Base-by-base conservation (phyloP, 371 early-diverging fungal species). In the Rhizopus delemar region DNA sequence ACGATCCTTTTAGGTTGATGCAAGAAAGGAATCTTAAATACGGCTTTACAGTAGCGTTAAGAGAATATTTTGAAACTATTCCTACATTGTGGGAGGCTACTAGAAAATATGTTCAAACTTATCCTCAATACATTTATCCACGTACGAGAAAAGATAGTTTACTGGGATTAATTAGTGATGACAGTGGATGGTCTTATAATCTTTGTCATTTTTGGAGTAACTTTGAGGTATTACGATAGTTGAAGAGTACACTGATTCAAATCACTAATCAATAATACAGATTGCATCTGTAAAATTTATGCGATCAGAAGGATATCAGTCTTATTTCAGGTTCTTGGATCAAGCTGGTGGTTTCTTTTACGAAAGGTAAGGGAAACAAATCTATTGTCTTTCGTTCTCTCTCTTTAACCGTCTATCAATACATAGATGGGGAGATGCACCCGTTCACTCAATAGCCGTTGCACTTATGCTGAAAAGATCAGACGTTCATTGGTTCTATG, bases 361-460 rank as follows among this genome's bases (percentile, higher is more conserved):
- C 67, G 99, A 98, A 73, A 80, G 94, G 78, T 82, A 56, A 65
- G 28, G 36, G 11, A 36, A 8, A 11, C 22, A 22, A 22, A 39
- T 8, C 11, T 51, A 51, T 22, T 22, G 22, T 22, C 22, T 22
- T 22, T 22, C 2, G 22, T 22, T 2, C 22, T 22, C 22, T 22
- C 22, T 22, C 22, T 22, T 22, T 22, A 22, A 22, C 22, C 22
- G 22, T 22, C 22, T 22, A 22, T 22, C 22, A 36, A 36, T 8
- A 6, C 6, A 0, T 52, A 78, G 77, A 49, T 96, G 97, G 96
- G 96, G 96, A 5, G 97, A 96, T 81, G 97, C 96, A 13, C 96
- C 97, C 8, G 88, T 97, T 2, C 97, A 96, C 58, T 92, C 93
- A 3, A 77, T 97, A 33, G 96, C 92, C 0, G 92, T 87, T 1